Evolutionary conservation across 352 stramenopile species (phyloP).

Genomic region (Pythium sukuiense): DNA sequence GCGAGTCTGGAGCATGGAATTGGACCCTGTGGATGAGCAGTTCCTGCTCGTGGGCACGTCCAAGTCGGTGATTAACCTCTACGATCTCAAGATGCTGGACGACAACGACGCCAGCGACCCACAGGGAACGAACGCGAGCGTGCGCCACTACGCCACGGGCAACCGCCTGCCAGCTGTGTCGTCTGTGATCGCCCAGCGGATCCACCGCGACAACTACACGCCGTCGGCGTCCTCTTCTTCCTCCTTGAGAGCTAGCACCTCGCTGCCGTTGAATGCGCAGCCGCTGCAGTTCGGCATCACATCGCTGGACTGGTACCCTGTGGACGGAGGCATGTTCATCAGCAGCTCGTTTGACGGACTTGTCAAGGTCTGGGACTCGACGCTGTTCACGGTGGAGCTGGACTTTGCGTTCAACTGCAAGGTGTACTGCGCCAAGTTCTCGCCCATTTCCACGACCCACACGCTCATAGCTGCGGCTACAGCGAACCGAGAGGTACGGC

Average conservation of each 20-base stretch:
- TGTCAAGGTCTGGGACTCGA: conserved; percentile 78
- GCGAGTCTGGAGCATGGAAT: conserved; percentile 57
- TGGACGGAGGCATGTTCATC: conserved; percentile 82
- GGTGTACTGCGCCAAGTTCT: conserved; percentile 73
- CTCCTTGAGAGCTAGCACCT: neutral
- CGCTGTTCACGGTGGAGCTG: conserved; percentile 64
- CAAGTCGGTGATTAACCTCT: conserved; percentile 59
- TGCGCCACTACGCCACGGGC: conserved; percentile 34
- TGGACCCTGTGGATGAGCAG: conserved; percentile 60
- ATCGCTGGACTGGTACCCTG: conserved; percentile 85
- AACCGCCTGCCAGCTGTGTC: conserved; percentile 36
- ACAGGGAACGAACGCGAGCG: neutral
- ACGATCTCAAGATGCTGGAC: conserved; percentile 58
- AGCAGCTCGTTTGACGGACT: conserved; percentile 68
- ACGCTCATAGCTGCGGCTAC: conserved; percentile 70
- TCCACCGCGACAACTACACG: neutral
- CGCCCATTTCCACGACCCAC: conserved; percentile 49
- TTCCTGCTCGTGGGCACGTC: conserved; percentile 62
- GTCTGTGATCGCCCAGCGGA: conserved; percentile 16
- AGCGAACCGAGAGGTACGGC: conserved; percentile 54
- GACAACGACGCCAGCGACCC: conserved; percentile 35
- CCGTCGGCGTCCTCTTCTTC: neutral
- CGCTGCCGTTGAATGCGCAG: neutral
- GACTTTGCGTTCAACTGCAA: conserved; percentile 59
- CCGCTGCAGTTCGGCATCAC: conserved; percentile 63